Percentiles rank a stretch among this genome's conserved stretches.
Conservation (phyloP, 495 filamentous ascomycete species). For the Viridothelium virens region DNA sequence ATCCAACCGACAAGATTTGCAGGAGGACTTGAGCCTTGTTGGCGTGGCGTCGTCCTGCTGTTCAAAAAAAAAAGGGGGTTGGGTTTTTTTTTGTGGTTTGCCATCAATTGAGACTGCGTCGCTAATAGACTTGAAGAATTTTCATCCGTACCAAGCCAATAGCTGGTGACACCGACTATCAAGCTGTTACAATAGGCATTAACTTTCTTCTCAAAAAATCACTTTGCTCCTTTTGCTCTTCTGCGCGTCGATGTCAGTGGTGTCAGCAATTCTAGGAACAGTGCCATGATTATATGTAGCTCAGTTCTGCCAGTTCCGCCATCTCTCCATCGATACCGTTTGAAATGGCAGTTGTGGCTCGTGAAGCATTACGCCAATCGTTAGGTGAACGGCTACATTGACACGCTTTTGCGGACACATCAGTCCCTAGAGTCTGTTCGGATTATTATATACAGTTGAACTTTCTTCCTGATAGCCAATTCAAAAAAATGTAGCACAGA, state of each 20-base stretch:
- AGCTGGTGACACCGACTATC: constrained; percentile 35
- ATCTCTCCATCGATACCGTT: constrained; percentile 37
- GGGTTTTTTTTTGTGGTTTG: too few species aligned
- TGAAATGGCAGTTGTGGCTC: constrained; percentile 32
- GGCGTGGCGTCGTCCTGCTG: constrained; percentile 30
- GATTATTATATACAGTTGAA: constrained; percentile 37
- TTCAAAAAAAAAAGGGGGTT: too few species aligned
- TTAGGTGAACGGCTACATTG: constrained; percentile 32
- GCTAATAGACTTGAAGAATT: not conserved
- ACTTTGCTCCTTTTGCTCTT: constrained; percentile 36
- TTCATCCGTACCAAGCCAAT: constrained; percentile 38
- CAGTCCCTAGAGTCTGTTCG: constrained; percentile 33
- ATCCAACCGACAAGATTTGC: constrained; percentile 33
- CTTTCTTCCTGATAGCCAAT: constrained; percentile 31
- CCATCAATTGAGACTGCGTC: not conserved
- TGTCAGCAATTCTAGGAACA: constrained; percentile 25
- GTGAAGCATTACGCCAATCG: constrained; percentile 24
- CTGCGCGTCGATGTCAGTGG: constrained; percentile 30
- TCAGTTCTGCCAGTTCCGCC: constrained; percentile 33
- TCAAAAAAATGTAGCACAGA: constrained; percentile 33
- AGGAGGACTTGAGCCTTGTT: constrained; percentile 37
- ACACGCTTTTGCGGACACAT: constrained; percentile 32
- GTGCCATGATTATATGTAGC: constrained; percentile 24
- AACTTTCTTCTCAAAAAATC: constrained; percentile 36
- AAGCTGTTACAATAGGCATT: constrained; percentile 36